Conservation (phyloP, 495 filamentous ascomycete genomes). For the Annulohypoxylon stygium region DNA sequence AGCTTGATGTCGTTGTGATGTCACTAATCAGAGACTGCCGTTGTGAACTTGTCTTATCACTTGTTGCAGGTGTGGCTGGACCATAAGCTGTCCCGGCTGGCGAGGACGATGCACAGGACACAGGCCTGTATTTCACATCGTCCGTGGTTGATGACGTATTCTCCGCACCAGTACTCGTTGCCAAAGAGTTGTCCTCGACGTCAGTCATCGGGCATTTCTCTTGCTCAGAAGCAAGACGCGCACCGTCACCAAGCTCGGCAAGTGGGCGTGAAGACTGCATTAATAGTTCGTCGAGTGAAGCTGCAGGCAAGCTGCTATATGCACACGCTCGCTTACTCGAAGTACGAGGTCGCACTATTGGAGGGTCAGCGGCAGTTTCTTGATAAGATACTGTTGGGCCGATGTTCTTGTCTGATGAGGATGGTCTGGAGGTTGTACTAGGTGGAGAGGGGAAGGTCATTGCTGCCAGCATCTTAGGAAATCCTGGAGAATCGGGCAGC, state of each 20-base stretch:
- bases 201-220: not conserved
- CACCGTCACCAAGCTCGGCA: not conserved
- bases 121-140: not conserved
- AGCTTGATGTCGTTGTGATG: not conserved
- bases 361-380: slow-evolving; percentile 4
- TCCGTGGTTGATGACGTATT: not conserved
- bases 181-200: not conserved
- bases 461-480: slow-evolving; percentile 47
- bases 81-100: not conserved
- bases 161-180: not conserved
- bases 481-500: slow-evolving; percentile 45
- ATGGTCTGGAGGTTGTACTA: slow-evolving; percentile 31
- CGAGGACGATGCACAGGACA: slow-evolving; percentile 10
- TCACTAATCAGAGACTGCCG: not conserved
- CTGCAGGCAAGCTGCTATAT: slow-evolving; percentile 15
- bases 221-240: not conserved
- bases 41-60: not conserved
- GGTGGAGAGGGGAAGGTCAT: slow-evolving; percentile 46
- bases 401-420: slow-evolving; percentile 31
- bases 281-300: slow-evolving; percentile 38
- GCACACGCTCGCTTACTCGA: slow-evolving; percentile 37
- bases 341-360: slow-evolving; percentile 30
- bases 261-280: slow-evolving; percentile 16
- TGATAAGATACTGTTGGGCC: slow-evolving; percentile 10
- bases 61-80: not conserved